Evolutionary conservation across 192 early-diverging fungal species (phyloP).

Genomic region (Linnemannia elongata): DNA sequence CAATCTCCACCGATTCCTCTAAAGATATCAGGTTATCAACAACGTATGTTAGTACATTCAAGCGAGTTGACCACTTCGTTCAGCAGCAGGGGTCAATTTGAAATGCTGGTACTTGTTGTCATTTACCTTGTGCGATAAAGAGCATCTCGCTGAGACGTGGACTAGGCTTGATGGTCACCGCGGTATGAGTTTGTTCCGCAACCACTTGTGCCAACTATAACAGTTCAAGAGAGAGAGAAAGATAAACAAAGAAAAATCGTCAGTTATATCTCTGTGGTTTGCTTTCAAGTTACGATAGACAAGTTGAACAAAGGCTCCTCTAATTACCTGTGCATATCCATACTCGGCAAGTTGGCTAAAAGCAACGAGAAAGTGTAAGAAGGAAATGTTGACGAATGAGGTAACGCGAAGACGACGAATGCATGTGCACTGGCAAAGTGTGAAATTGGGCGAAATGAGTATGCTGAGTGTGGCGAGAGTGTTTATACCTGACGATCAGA

Average conservation of each 20-base stretch:
- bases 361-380: background rate
- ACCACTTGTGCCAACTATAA: conserved; percentile 69
- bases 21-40: background rate
- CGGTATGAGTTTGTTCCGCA: conserved; percentile 74
- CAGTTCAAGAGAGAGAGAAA: background rate
- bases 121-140: conserved; percentile 66
- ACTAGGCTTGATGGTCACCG: conserved; percentile 71
- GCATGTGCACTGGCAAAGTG: background rate
- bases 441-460: background rate
- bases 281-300: too few relatives aligned
- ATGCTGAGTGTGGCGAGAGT: background rate
- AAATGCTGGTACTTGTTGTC: background rate
- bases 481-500: conserved; percentile 40
- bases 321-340: conserved; percentile 54
- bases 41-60: background rate
- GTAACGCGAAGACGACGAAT: background rate
- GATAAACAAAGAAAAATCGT: background rate
- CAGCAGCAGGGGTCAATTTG: too few relatives aligned
- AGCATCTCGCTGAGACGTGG: conserved; percentile 74
- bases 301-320: background rate
- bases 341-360: conserved; percentile 59
- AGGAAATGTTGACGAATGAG: background rate
- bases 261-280: too few relatives aligned
- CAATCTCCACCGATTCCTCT: conserved; percentile 57
- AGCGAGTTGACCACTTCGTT: too few relatives aligned